Base-by-base conservation (phyloP, 306 rosid species). In the Quercus wislizeni region DNA sequence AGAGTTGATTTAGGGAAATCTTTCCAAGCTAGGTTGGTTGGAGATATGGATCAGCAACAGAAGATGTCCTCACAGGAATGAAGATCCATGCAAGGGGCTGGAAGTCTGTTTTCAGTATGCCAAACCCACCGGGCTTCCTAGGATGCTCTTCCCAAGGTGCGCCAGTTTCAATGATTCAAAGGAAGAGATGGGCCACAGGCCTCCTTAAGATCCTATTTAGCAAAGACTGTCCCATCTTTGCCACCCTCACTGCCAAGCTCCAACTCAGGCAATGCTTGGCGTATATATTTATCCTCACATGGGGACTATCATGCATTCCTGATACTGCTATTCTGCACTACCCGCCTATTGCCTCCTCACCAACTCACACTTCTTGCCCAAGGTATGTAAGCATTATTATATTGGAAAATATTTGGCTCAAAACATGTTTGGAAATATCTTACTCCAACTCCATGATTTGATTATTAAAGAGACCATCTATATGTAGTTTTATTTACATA, bases 301-400 rank as follows among this genome's bases (percentile, higher is more conserved):
- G 79, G 87, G 20, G 55, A 18, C 28, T 74, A 28, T 25, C 38
- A 51, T 61, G 78, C 49, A n/a, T 83, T 58, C 84, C 73, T 21
- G 74, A 71, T 11, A 15, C 31, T 83, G 70, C 18, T 86, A 86
- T 46, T 6, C 73, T 1, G 19, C 57, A 19, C 33, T 86, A 4
- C 85, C 89, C 1, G 74, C 85, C n/a, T 83, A 80, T 54, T 80
- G 79, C 38, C 58, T 83, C 83, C 46, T 80, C 52, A 74, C 81
- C 41, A 75, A 74, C 81, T 77, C 89, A 33, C 55, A 21, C 52
- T 77, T 80, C 63, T 75, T 83, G 73, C 89, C 89, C 31, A 71
- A 75, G 81, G 88, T 85, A 71, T 51, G 1, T 27, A n/a, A 9
- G 10, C 3, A 49, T 5, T 55, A 38, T 8, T 38, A 38, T 38